Evolutionary conservation across 345 rosid genomes (phyloP).

Genomic region (Salix caprea): DNA sequence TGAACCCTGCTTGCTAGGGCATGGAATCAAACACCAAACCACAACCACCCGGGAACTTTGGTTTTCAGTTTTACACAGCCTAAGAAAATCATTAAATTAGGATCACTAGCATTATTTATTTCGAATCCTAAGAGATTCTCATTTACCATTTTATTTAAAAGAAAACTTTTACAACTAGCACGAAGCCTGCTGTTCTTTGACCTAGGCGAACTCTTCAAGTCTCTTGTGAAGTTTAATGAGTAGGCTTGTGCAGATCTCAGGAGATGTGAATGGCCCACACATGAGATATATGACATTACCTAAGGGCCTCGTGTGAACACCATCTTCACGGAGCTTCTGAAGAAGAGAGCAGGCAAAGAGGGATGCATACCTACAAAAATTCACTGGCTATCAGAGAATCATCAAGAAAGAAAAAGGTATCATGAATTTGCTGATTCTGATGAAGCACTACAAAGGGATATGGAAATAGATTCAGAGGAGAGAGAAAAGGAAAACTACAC

Average conservation of each 20-base stretch:
- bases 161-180: too few relatives aligned
- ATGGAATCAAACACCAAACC: too few relatives aligned
- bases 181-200: not conserved
- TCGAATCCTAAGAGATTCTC: too few relatives aligned
- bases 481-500: too few relatives aligned
- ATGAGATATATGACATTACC: constrained; percentile 87
- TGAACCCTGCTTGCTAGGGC: too few relatives aligned
- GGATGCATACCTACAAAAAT: constrained; percentile 59
- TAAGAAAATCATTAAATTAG: too few relatives aligned
- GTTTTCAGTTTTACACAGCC: too few relatives aligned
- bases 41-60: too few relatives aligned
- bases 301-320: constrained; percentile 71
- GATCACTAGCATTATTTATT: too few relatives aligned
- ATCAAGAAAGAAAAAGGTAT: not conserved
- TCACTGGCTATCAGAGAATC: not conserved
- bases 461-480: too few relatives aligned
- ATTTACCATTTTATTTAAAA: too few relatives aligned
- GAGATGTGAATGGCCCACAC: constrained; percentile 81
- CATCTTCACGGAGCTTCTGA: constrained; percentile 64
- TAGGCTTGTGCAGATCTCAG: constrained; percentile 51
- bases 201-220: constrained; percentile 34
- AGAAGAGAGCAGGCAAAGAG: constrained; percentile 58
- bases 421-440: not conserved
- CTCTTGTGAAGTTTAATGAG: constrained; percentile 53
- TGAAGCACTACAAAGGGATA: too few relatives aligned